These are phyloP conservation scores for Yueomyces sp. DNA, from an alignment of 1,139 yeast species.

Conservation along the genomic window DNA sequence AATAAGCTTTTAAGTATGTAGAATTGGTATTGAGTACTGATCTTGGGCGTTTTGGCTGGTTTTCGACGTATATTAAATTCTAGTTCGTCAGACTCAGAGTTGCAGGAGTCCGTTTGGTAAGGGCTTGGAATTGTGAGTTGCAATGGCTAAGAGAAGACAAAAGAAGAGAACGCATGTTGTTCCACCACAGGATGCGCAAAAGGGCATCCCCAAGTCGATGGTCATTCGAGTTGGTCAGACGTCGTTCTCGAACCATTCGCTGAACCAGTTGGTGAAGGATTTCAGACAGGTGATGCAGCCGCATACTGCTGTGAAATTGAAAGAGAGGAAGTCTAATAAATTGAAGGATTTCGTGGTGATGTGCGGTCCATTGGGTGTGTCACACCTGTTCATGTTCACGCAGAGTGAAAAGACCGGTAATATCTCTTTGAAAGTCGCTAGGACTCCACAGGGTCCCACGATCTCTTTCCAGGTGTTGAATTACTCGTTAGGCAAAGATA, in stretches of 20 bases:
- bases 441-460: conserved; percentile 92
- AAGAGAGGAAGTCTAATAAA: conserved; percentile 78
- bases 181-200: conserved; percentile 46
- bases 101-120: no score
- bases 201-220: conserved; percentile 81
- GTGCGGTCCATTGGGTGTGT: conserved; percentile 95
- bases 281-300: conserved; percentile 91
- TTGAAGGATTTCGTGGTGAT: conserved; percentile 84
- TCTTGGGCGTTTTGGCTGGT: no score
- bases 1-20: no score
- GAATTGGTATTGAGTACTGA: no score
- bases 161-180: conserved; percentile 82
- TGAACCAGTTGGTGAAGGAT: conserved; percentile 76
- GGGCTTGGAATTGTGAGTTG: no score
- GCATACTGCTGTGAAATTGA: conserved; percentile 79
- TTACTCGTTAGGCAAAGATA: conserved; percentile 77
- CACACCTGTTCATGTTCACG: conserved; percentile 77
- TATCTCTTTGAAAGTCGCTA: conserved; percentile 70
- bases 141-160: conserved; percentile 25
- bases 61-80: no score
- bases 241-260: conserved; percentile 65
- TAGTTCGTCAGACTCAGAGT: no score
- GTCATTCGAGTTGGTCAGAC: conserved; percentile 71
- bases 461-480: conserved; percentile 65
- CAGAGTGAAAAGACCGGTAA: conserved; percentile 70